Evolutionary conservation across 164 flowering plant species (phyloP), one percentile per base, ranked within the genome.

Genomic region (Annona squamosa): DNA sequence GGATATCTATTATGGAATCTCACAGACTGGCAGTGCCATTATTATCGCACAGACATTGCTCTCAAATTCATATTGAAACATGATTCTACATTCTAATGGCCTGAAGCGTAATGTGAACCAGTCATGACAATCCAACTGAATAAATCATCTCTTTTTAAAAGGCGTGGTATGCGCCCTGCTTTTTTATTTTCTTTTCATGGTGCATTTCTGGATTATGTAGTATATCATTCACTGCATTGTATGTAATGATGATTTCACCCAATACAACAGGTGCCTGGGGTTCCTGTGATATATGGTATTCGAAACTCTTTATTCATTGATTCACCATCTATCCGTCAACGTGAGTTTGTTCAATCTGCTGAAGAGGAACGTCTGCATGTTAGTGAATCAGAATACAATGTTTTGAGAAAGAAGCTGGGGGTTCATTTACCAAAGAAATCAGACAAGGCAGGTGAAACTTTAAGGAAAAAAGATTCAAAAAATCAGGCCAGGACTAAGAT

Each of bases 301-400:
- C 82, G 90, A 74, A 89, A 88, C 66, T 85, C 97, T 18, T 82
- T 96, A 67, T 77, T 86, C 63, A 83, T 96, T 69, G 97, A 92
- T 73, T 85, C 81, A 67, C 95, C 91, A 46, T 92, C 99, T 45
- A 68, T 75, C 45, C 77, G 65, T 73, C 94, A 93, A 69, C 91
- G 82, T 9, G 80, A 88, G 42, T 85, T 83, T 84, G 92, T 81
- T 63, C 88, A 83, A 77, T 57, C 81, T 45, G 73, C 82, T 66
- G 97, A 92, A 80, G 90, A 92, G 77, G 67, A 82, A 69, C 91
- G 93, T 41, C 75, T 77, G 64, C 97, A 84, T 76, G 77, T 89
- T 88, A 79, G 84, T 61, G 89, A 87, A 7, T 43, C 41, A 79
- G 99, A 93, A 79, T 42, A 47, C 41, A 82, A 87, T 75, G 69